phyloP scores from a whole-genome alignment of 306 rosid genomes.

The Cyclanthera cordifolia region DNA sequence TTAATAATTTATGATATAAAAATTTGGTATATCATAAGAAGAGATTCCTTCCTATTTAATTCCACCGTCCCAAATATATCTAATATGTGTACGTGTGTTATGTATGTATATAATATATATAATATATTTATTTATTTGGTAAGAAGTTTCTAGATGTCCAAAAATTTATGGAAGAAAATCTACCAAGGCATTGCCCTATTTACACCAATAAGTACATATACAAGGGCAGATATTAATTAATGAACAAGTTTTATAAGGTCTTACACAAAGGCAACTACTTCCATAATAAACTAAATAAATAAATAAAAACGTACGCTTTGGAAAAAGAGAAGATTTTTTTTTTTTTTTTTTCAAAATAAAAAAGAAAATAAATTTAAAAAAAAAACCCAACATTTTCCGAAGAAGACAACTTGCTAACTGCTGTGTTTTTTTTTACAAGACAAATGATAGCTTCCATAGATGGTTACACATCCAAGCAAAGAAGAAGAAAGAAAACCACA shows the following conservation, averaged over 20 bases:
- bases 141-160: too few relatives aligned
- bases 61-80: too few relatives aligned
- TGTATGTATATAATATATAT: too few relatives aligned
- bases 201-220: not conserved
- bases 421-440: not conserved
- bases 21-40: too few relatives aligned
- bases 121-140: too few relatives aligned
- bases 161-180: not conserved
- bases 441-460: constrained; percentile 6
- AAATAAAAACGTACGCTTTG: not conserved
- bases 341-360: too few relatives aligned
- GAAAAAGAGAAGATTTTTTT: not conserved
- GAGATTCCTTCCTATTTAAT: too few relatives aligned
- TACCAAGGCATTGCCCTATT: not conserved
- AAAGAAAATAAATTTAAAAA: not conserved
- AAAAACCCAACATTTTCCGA: not conserved
- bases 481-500: not conserved
- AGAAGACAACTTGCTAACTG: constrained; percentile 7
- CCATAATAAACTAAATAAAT: not conserved
- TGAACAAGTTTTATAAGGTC: not conserved
- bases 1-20: too few relatives aligned
- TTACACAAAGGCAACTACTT: constrained; percentile 9
- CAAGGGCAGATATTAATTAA: not conserved
- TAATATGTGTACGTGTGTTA: too few relatives aligned
- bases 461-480: not conserved